Base-by-base conservation (phyloP, 2,329 filamentous ascomycete genomes). In the Cercospora sp. region DNA sequence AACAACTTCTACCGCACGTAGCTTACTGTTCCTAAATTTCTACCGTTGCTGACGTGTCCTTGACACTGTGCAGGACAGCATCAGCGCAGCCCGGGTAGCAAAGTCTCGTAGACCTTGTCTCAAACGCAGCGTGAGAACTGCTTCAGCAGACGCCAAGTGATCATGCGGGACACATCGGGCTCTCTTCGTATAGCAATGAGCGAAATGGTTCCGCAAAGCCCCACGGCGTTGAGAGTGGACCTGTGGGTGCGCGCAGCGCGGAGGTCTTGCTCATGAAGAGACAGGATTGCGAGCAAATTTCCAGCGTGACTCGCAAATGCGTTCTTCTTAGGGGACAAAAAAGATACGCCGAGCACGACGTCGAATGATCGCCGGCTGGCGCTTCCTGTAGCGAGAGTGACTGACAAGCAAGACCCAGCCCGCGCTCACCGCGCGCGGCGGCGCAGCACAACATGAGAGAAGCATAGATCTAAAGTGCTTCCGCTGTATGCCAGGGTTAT, bases 401-500 rank as follows among this genome's bases (percentile, higher is more conserved):
- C 23, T 23, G 48, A 53, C 20, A 23, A 28, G 20, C 12, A 53
- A 26, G 20, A 23, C 20, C 13, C 20, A 23, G 48, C 23, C 48
- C 48, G 48, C 48, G 48, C 48, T 26, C 23, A 28, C 48, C 48
- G 48, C 48, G 48, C 48, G 48, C 48, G 48, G 48, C 48, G 20
- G 48, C 48, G 48, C 48, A 53, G 48, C 20, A 53, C 18, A 23
- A 18, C 16, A 33, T 33, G 16, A 31, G 12, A 33, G 28, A 59
- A 59, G 55, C 55, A 59, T 59, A 36, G 55, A 59, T 59, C 55
- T 59, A 59, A 59, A 16, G 55, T 59, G 55, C 55, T 59, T 31
- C 36, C 55, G 16, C 28, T 36, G 55, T 6, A 31, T 31, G 4
- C 55, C 48, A n/a, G 48, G 48, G 42, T 20, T 20, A 53, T 53